phyloP scores from a whole-genome alignment of 2,329 filamentous ascomycete genomes.

The Penicillium decumbens region DNA sequence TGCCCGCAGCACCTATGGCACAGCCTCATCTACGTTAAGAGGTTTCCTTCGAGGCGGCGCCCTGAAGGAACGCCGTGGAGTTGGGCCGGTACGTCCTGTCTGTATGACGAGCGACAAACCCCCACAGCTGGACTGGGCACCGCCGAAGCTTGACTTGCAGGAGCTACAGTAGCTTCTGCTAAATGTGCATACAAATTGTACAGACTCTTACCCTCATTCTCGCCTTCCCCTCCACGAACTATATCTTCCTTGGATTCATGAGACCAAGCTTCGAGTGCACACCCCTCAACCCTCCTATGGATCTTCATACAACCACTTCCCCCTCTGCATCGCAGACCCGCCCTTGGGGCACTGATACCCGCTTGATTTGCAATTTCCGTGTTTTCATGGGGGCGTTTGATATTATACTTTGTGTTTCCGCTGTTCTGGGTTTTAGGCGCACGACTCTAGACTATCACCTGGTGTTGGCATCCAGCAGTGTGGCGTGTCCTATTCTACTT shows the following conservation, averaged over 20 bases:
- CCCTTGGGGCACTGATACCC: neutral
- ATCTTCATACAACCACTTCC: neutral
- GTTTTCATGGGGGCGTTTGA: neutral
- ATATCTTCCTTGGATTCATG: neutral
- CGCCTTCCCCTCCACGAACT: neutral
- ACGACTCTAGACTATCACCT: neutral
- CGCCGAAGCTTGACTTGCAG: conserved; percentile 34
- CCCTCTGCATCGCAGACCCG: neutral
- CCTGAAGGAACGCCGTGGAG: conserved; percentile 27
- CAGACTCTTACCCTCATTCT: neutral
- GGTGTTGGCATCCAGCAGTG: neutral
- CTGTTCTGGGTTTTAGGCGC: neutral
- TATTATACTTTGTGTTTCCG: neutral
- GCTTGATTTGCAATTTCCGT: neutral
- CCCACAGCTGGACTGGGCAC: conserved; percentile 37
- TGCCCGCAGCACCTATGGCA: conserved; percentile 33
- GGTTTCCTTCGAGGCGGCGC: conserved; percentile 33
- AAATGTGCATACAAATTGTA: neutral
- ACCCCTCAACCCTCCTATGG: neutral
- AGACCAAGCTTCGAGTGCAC: neutral
- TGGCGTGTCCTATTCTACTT: neutral
- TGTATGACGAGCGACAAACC: conserved; percentile 32
- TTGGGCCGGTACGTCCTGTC: conserved; percentile 29
- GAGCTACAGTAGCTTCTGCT: conserved; percentile 22
- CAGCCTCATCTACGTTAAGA: conserved; percentile 35